These are phyloP conservation scores for Lactifluus hygrophoroides DNA, from an alignment of 768 basidiomycete genomes.

Conservation along the genomic window DNA sequence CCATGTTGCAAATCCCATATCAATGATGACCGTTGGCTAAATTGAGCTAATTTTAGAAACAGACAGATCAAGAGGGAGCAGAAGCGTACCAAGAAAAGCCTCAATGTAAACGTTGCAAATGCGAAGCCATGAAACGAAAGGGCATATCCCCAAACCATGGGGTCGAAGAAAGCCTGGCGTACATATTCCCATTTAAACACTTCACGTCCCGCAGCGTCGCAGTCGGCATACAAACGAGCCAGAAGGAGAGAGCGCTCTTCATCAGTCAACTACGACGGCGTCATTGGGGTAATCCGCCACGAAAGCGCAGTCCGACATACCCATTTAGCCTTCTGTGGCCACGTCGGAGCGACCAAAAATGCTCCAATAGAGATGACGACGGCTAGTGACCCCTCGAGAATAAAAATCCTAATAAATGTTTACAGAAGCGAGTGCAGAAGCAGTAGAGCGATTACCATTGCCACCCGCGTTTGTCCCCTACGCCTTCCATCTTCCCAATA, in stretches of 20 bases:
- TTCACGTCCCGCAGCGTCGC: constrained; percentile 45
- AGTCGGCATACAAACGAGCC: constrained; percentile 41
- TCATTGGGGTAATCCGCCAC: background rate
- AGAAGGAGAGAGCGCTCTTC: constrained; percentile 43
- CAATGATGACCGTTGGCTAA: constrained; percentile 52
- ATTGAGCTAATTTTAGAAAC: background rate
- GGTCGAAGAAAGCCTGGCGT: constrained; percentile 47
- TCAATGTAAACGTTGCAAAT: constrained; percentile 49
- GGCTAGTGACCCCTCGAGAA: constrained; percentile 48
- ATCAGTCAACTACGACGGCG: constrained; percentile 37
- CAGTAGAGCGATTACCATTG: constrained; percentile 34
- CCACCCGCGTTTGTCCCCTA: constrained; percentile 55
- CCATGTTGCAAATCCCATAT: constrained; percentile 50
- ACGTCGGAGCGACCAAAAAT: constrained; percentile 50
- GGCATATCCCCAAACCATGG: constrained; percentile 52
- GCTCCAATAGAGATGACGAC: constrained; percentile 37
- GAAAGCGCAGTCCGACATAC: constrained; percentile 27
- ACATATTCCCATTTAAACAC: constrained; percentile 52
- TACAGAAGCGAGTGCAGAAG: background rate
- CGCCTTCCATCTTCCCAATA: constrained; percentile 52
- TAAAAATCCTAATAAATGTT: constrained; percentile 41
- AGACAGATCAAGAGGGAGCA: background rate
- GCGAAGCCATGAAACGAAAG: constrained; percentile 55
- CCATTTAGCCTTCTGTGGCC: constrained; percentile 50
- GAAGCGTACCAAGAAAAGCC: constrained; percentile 43